Evolutionary conservation across 2,329 filamentous ascomycete genomes (phyloP).

Genomic region (Elsinoe fawcettii): DNA sequence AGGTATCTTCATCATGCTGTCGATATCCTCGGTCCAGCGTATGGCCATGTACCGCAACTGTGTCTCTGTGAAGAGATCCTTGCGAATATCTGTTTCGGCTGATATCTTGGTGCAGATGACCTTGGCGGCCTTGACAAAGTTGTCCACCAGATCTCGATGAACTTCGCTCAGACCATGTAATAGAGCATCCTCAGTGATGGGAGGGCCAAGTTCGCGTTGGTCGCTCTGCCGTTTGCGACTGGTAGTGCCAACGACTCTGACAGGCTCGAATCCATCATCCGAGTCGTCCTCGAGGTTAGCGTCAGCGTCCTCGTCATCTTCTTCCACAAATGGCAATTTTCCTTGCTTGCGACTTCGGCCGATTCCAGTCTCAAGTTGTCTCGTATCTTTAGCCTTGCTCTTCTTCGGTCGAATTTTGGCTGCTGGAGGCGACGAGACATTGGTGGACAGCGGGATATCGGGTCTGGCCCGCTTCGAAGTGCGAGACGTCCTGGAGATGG

Average conservation of each 20-base stretch:
- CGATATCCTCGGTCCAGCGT: conserved; percentile 53
- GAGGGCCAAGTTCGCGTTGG: conserved; percentile 43
- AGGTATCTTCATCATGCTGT: conserved; percentile 56
- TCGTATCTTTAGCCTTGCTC: conserved; percentile 30
- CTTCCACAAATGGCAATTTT: conserved; percentile 27
- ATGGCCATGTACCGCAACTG: conserved; percentile 68
- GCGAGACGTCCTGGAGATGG: conserved; percentile 27
- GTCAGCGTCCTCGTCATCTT: conserved; percentile 33
- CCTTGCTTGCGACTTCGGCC: conserved; percentile 26
- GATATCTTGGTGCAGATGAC: conserved; percentile 54
- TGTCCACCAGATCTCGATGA: conserved; percentile 55
- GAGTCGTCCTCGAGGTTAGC: conserved; percentile 33
- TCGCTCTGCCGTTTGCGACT: conserved; percentile 32
- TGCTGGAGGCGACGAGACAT: conserved; percentile 55
- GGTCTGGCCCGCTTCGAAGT: conserved; percentile 28
- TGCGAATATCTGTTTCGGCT: conserved; percentile 49
- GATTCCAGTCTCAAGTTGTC: conserved; percentile 29
- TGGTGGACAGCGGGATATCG: conserved; percentile 54
- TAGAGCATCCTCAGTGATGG: conserved; percentile 51
- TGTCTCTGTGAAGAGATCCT: conserved; percentile 58
- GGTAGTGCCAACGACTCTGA: conserved; percentile 18
- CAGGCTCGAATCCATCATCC: conserved; percentile 44
- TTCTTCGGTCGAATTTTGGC: conserved; percentile 26
- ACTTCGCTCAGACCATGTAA: conserved; percentile 49
- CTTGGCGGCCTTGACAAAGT: conserved; percentile 59